phyloP scores from a whole-genome alignment of 1,284 basidiomycete species.

The Malassezia yamatoensis region DNA sequence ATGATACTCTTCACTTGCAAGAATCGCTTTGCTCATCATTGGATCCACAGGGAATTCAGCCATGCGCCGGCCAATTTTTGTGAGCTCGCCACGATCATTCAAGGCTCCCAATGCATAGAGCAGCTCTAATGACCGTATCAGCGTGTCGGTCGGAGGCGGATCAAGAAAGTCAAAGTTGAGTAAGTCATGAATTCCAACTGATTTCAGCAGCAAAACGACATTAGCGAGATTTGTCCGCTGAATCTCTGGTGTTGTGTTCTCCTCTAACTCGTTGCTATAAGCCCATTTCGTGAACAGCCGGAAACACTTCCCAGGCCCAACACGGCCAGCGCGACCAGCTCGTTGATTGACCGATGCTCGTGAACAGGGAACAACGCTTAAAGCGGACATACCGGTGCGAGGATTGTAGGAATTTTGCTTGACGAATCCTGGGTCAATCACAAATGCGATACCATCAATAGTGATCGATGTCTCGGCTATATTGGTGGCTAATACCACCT shows the following conservation, averaged over 20 bases:
- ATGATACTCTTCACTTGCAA: slow-evolving; percentile 83
- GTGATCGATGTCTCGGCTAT: slow-evolving; percentile 59
- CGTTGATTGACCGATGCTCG: slow-evolving; percentile 92
- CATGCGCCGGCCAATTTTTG: slow-evolving; percentile 90
- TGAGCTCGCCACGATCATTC: slow-evolving; percentile 90
- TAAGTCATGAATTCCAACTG: slow-evolving; percentile 58
- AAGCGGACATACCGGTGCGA: slow-evolving; percentile 43
- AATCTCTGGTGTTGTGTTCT: slow-evolving; percentile 58
- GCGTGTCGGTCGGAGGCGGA: slow-evolving; percentile 80
- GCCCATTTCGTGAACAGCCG: slow-evolving; percentile 63
- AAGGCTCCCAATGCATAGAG: slow-evolving; percentile 90
- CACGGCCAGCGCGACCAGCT: slow-evolving; percentile 90
- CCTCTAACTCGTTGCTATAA: slow-evolving; percentile 57
- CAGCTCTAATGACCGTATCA: slow-evolving; percentile 84
- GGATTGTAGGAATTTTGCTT: slow-evolving; percentile 48
- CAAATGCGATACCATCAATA: slow-evolving; percentile 47
- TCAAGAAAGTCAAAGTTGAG: slow-evolving; percentile 59
- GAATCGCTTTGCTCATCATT: slow-evolving; percentile 90
- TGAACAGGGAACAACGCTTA: slow-evolving; percentile 60
- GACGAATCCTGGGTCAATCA: slow-evolving; percentile 47
- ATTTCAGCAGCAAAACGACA: slow-evolving; percentile 58
- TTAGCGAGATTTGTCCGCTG: slow-evolving; percentile 53
- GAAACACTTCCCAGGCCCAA: slow-evolving; percentile 97
- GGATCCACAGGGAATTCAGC: slow-evolving; percentile 98
- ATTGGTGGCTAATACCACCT: slow-evolving; percentile 88